Base-by-base conservation (phyloP, 169 alveolate genomes). In the Babesia divergens region DNA sequence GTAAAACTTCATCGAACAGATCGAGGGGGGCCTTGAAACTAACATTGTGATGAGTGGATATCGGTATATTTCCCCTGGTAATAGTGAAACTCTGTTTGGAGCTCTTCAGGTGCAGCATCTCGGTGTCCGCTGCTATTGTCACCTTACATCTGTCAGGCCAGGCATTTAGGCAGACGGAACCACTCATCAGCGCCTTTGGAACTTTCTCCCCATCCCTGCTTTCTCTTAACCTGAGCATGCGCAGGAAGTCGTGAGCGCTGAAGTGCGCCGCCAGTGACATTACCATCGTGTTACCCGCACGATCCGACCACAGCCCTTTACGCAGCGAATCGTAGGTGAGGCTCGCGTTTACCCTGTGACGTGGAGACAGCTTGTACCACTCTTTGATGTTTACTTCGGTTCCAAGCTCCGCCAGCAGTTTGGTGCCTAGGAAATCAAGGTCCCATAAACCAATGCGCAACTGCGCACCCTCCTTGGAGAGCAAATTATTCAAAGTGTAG, bases 341-440 rank as follows among this genome's bases (percentile, higher is more conserved):
- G 40, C 59, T 62, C 18, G 59, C 59, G 29, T 50, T 62, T 9
- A 62, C 22, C 20, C 16, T 62, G 59, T 62, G 72, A 5, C 31
- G 18, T n/a, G 58, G 44, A 4, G 72, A 62, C 72, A 62, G 29
- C 59, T 43, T 62, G 53, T 62, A 62, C 72, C 72, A 62, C 46
- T 62, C 72, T n/a, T 20, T 26, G 0, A 62, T 8, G 16, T 38
- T 60, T 11, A 62, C 16, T 3, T 62, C 51, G 6, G 60, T 24
- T 44, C 52, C 32, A 26, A 62, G 11, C 18, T 62, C 37, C 1
- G 60, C 59, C 49, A 31, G 72, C n/a, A 62, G 40, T 1, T 50
- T 50, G 22, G 72, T 11, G 4, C 59, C 59, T 0, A 62, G 29
- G 51, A 62, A 22, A 47, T 62, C 72, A 34, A 32, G 35, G 59